Base-by-base conservation (phyloP, 2,329 filamentous ascomycete species). In the Aspergillus puulaauensis region DNA sequence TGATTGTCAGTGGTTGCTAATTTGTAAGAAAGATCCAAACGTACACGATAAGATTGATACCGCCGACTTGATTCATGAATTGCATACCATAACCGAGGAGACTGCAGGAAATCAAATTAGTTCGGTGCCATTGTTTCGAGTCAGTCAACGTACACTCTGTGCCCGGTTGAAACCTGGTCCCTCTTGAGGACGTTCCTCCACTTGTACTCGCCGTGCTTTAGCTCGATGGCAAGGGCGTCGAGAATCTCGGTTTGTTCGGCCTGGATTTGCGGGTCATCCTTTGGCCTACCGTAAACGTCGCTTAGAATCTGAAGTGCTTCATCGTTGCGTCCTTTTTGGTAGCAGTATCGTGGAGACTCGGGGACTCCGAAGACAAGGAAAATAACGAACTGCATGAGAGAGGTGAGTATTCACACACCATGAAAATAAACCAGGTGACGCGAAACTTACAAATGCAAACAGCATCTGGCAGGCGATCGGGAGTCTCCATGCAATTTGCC, bases 1-100 rank as follows among this genome's bases (percentile, higher is more conserved):
- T 52, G 46, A 33, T 43, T 14, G 35, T 37, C 35, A 37, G 21
- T 24, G 31, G 11, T 19, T n/a, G 8, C 21, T 35, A 15, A 12
- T 17, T 14, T 27, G 12, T n/a, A 24, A 17, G 19, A 27, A 12
- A 11, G 52, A 19, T 15, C 12, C 15, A 31, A 15, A 19, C 59
- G 7, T 58, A 64, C 54, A 80, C 77, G 4, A 82, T 74, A 66
- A 62, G 46, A 50, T 82, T 82, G 55, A 82, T 81, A 1, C 80
- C 79, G 3, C 75, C 73, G 17, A 79, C 69, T 58, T 83, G 81
- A 54, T 84, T 79, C 77, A 81, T 80, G 54, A 79, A 76, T 57
- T 80, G 76, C 57, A 77, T 76, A 23, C 76, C 73, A 61, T 74
- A 81, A 0, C 79, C 80, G 3, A 83, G 71, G 4, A 81, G 63